These are phyloP conservation scores for Leishmania tropica DNA, from an alignment of 208 protist genomes.

Conservation along the genomic window DNA sequence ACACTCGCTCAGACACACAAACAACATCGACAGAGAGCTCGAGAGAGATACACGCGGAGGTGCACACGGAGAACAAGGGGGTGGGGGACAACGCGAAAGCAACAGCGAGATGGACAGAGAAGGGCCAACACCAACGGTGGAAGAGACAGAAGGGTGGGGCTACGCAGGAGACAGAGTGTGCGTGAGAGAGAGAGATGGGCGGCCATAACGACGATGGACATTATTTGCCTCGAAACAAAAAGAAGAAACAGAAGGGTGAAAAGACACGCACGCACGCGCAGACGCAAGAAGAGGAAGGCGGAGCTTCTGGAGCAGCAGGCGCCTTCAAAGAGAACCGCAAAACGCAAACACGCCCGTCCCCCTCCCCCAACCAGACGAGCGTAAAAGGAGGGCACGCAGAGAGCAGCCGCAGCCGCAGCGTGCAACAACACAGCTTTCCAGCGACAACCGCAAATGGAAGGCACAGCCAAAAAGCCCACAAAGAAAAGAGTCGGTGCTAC, in stretches of 20 bases:
- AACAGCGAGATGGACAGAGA: neutral
- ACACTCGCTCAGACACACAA: no score
- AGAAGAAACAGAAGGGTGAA: neutral
- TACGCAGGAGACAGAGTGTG: neutral
- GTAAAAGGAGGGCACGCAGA: neutral
- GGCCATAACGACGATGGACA: no score
- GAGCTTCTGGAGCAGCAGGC: neutral
- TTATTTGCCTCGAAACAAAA: no score
- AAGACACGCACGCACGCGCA: constrained; percentile 3
- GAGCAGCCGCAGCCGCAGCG: no score
- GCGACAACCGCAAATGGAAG: neutral
- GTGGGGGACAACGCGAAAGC: neutral
- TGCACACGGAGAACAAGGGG: neutral
- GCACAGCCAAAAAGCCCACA: no score
- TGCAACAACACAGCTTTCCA: neutral
- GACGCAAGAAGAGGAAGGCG: neutral
- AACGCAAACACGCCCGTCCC: neutral
- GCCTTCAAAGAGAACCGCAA: neutral
- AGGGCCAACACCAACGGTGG: neutral
- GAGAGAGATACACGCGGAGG: no score
- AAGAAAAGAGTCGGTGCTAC: no score
- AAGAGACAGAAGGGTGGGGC: neutral
- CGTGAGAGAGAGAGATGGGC: neutral
- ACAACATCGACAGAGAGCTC: no score
- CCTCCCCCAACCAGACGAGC: neutral